Base-by-base conservation (phyloP, 2,329 filamentous ascomycete species). In the Curvularia eragrostidis region DNA sequence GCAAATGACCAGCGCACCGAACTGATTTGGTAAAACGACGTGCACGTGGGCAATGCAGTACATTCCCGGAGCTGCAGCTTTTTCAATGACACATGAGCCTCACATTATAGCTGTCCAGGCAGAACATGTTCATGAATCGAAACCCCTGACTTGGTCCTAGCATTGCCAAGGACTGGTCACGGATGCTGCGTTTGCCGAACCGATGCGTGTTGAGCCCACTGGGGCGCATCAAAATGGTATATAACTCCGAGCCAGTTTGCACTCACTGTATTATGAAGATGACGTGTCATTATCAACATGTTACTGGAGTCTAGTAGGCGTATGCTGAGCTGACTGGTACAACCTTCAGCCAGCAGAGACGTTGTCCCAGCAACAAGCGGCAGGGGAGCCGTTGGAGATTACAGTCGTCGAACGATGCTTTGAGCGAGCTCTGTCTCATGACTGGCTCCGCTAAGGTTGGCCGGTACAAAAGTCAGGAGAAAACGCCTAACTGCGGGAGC, bases 401-500 rank as follows among this genome's bases (percentile, higher is more conserved):
- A 19, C 19, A 12, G 30, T 23, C 12, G 13, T 8, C 7, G 30
- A 47, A 21, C 18, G 28, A 34, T n/a, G 28, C 28, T 5, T 13
- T 18, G 12, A 34, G 30, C 30, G 19, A 19, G 19, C 18, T 5
- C 10, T 18, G 21, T n/a, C 32, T 38, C 21, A 8, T 26, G 7
- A 39, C 21, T 15, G 18, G 24, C 21, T 36, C n/a, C 10, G 30
- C 19, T n/a, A 24, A 23, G 21, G 12, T 10, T 19, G 21, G 23
- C 41, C 2, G 13, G 41, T 24, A n/a, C 41, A 26, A n/a, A 26
- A n/a, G 32, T 24, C 15, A 49, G 23, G 32, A 49, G 21, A 12
- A 24, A 38, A 18, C 4, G 32, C 23, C 47, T 39, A 49, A 36
- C 12, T 23, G 26, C 47, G 47, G 47, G 47, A 49, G 32, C 47